These are phyloP conservation scores for Fusarium sp. DNA, from an alignment of 2,329 filamentous ascomycete genomes.

Conservation along the genomic window DNA sequence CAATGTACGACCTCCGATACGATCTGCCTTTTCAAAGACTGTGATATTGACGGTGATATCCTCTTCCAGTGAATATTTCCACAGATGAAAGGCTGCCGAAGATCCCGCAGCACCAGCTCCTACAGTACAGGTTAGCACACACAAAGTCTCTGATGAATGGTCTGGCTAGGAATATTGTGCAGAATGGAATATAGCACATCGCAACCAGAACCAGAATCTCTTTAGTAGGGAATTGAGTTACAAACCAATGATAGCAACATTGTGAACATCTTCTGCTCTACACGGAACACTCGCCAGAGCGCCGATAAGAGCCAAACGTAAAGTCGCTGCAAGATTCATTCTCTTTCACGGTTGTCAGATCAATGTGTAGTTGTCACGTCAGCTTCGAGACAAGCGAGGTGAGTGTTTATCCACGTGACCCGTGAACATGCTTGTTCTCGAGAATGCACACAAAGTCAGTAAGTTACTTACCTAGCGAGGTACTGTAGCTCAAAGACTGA, in stretches of 20 bases:
- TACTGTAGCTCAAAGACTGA: neutral
- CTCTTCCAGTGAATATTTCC: constrained; percentile 75
- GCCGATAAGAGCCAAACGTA: constrained; percentile 39
- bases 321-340: constrained; percentile 35
- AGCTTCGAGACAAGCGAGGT: neutral
- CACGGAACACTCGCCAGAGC: constrained; percentile 28
- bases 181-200: neutral
- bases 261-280: constrained; percentile 45
- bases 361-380: neutral
- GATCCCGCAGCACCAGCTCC: constrained; percentile 91
- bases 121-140: constrained; percentile 54
- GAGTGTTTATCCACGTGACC: constrained; percentile 19
- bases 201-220: neutral
- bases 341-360: constrained; percentile 3
- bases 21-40: constrained; percentile 83
- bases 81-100: constrained; percentile 86
- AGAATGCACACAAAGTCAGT: neutral
- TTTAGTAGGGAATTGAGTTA: constrained; percentile 10
- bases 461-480: too few species aligned
- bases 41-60: constrained; percentile 80
- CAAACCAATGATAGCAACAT: constrained; percentile 56
- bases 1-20: constrained; percentile 87
- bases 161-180: neutral
- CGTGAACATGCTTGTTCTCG: neutral
- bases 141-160: neutral